Evolutionary conservation across 1,284 basidiomycete genomes (phyloP), one percentile per base, ranked within the genome.

Genomic region (Austropuccinia psidii): DNA sequence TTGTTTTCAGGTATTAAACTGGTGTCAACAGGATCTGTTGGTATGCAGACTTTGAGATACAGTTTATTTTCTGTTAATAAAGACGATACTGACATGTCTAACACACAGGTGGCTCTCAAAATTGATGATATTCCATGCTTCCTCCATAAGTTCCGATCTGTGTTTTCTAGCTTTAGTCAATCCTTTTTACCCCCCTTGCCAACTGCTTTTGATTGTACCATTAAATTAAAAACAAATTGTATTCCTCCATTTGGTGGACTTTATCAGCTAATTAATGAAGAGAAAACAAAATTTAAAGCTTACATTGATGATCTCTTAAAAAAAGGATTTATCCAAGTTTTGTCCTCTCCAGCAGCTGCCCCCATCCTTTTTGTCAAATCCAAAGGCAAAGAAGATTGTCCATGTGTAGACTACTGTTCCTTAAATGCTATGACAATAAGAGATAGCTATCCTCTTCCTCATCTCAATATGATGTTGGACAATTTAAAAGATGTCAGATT

Each of bases 311-410:
- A 67, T 13, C 17, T 33, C 6, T 37, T 67, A 17, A 7, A 5
- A 37, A 67, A 67, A 27, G 65, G 65, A 8, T 67, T 67, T 27
- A 67, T 67, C 31, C n/a, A 24, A 6, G 24, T 39, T 1, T 67
- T 49, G 17, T 67, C 65, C 4, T 67, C 65, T 21, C 49, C 65
- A 11, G 65, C 49, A 17, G 65, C 47, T 1, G 45, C 65, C 17
- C 65, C 65, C n/a, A 55, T 55, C 6, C 54, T 67, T 55, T 65
- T 65, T 47, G 39, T 50, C 11, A 65, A 65, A 73, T 66, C 72
- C 73, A 43, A n/a, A 17, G 54, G 58, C 7, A 75, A 65, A 33
- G 21, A n/a, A 15, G 27, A 45, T 24, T 19, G 43, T 3, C 61
- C 61, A 17, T 65, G 61, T 49, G 61, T 65, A 3, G 61, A 65